phyloP scores from a whole-genome alignment of 306 rosid species.

The Dryas alaskensis region DNA sequence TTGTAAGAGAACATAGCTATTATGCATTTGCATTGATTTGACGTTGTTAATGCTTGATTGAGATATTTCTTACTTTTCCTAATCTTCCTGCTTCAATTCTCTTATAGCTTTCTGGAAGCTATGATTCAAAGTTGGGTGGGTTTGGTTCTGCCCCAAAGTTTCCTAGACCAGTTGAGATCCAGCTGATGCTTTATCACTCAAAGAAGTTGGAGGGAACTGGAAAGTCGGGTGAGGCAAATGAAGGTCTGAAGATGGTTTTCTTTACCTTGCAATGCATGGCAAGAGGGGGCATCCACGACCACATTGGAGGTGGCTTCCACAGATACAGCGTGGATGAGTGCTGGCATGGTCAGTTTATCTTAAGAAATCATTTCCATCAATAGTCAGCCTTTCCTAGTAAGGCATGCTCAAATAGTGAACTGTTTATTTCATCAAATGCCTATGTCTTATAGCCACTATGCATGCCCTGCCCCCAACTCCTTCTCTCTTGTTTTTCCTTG shows the following conservation, averaged over 20 bases:
- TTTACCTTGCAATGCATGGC: conserved; percentile 85
- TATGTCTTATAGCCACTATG: not conserved
- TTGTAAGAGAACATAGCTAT: not conserved
- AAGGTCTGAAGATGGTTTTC: conserved; percentile 53
- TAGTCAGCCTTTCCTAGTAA: not conserved
- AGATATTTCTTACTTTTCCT: conserved; percentile 17
- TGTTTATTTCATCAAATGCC: not conserved
- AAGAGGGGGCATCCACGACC: conserved; percentile 91
- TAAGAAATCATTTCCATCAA: not conserved
- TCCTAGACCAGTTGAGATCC: conserved; percentile 94
- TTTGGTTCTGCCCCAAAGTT: conserved; percentile 95
- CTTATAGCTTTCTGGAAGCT: conserved; percentile 68
- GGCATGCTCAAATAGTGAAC: not conserved
- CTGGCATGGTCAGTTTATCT: conserved; percentile 82
- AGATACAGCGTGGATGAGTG: conserved; percentile 96
- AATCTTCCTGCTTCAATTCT: conserved; percentile 26
- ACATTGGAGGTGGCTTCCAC: conserved; percentile 94
- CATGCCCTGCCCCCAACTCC: not conserved
- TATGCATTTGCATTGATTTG: conserved; percentile 4
- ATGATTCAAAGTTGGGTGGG: conserved; percentile 80
- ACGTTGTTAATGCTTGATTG: conserved; percentile 14
- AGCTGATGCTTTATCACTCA: conserved; percentile 75
- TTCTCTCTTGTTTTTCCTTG: not conserved
- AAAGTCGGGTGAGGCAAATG: conserved; percentile 48
- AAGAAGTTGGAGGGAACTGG: conserved; percentile 63